Base-by-base conservation (phyloP, 805 yeast genomes). In the Yarrowia sp. region DNA sequence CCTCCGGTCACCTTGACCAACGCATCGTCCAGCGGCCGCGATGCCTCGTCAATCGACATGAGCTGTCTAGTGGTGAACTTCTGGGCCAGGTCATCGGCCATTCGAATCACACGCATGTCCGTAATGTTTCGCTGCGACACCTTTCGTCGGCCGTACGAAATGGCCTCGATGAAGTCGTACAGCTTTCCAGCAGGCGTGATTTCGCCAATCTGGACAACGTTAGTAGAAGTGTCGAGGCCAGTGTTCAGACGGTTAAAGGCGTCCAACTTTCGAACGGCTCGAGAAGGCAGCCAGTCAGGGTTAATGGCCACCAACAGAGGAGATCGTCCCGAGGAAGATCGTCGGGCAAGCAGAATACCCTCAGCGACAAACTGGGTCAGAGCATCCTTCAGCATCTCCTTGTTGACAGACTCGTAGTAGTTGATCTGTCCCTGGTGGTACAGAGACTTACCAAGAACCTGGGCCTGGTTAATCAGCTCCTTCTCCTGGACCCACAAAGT, bases 331-430 rank as follows among this genome's bases (percentile, higher is more conserved):
- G 62, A 18, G 0, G 62, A 55, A 5, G 62, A 55, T 10, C 62
- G 62, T 17, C 62, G 62, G 7, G 62, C 45, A 13, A 66, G 58
- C 13, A 77, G 67, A 18, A 78, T 67, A 11, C 79, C 78, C 65
- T 72, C 73, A 6, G 71, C 66, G 43, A 69, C 76, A 66, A 70
- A 76, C 53, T 74, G 76, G 35, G 66, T 67, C 58, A 75, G 71
- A 1, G 81, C 80, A 41, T 74, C 72, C 61, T 71, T 70, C 58
- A 78, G 69, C 68, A 78, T 67, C 62, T 78, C 81, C 69, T 74
- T 75, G 68, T 77, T 79, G 51, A 79, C 74, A 1, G 80, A 75
- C 68, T 78, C 81, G 42, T 76, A 74, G 63, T 77, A 79, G 11
- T 74, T 70, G 32, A 78, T 69, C 50, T 75, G 77, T 7, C 81